Evolutionary conservation across 768 basidiomycete genomes (phyloP).

Genomic region (Cubamyces sp.): DNA sequence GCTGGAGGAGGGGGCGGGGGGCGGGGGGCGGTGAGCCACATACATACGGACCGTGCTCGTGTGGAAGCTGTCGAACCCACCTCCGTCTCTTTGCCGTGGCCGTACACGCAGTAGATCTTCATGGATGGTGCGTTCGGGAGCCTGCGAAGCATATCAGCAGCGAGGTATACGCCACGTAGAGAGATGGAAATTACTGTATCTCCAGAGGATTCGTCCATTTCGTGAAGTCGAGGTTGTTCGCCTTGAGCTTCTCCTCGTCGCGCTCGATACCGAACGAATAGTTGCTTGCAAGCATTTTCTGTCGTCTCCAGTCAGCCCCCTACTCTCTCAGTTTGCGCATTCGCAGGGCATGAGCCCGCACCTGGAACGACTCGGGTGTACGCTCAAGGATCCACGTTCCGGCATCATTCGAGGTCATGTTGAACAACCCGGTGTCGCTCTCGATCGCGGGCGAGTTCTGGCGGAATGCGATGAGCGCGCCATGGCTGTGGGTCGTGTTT

Average conservation of each 20-base stretch:
- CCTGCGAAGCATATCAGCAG: constrained; percentile 40
- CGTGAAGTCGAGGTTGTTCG: constrained; percentile 70
- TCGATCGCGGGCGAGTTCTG: constrained; percentile 27
- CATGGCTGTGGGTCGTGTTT: constrained; percentile 64
- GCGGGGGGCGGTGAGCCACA: constrained; percentile 6
- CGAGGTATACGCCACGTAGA: background rate
- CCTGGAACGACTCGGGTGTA: constrained; percentile 83
- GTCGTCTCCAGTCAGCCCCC: background rate
- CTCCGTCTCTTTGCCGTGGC: constrained; percentile 95
- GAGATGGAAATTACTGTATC: constrained; percentile 50
- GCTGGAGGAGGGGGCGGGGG: constrained; percentile 43
- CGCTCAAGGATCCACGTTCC: constrained; percentile 80
- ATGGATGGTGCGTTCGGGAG: constrained; percentile 90
- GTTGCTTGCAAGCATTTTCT: constrained; percentile 84
- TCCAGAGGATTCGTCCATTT: constrained; percentile 96
- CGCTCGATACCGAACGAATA: constrained; percentile 91
- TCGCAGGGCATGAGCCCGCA: constrained; percentile 33
- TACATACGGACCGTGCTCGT: no score
- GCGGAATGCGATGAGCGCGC: constrained; percentile 84
- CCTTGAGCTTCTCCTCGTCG: constrained; percentile 61
- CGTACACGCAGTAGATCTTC: constrained; percentile 93
- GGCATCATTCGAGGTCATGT: constrained; percentile 81
- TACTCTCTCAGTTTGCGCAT: no score
- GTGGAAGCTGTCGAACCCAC: constrained; percentile 39
- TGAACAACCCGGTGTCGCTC: constrained; percentile 39